phyloP scores from a whole-genome alignment of 1,139 yeast species.

The Suhomyces bribrorum region DNA sequence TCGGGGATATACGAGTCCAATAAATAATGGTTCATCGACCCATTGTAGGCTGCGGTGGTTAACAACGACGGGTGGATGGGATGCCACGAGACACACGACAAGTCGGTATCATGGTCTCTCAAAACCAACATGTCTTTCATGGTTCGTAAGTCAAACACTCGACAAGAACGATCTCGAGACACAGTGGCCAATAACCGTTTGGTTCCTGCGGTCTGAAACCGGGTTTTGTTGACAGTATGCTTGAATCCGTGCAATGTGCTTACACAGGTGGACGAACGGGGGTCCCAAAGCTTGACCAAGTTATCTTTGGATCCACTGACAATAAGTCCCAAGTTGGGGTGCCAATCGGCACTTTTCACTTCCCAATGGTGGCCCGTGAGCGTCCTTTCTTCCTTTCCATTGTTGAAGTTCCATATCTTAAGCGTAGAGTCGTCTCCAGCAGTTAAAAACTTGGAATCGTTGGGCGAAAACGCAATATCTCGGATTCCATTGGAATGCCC shows the following conservation, averaged over 20 bases:
- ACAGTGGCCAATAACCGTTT: slow-evolving; percentile 78
- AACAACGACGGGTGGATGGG: slow-evolving; percentile 81
- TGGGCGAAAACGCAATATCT: slow-evolving; percentile 86
- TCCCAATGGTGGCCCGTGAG: slow-evolving; percentile 98
- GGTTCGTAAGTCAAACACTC: slow-evolving; percentile 82
- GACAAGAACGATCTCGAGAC: slow-evolving; percentile 83
- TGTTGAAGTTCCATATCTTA: slow-evolving; percentile 93
- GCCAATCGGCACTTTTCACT: slow-evolving; percentile 97
- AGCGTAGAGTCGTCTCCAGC: slow-evolving; percentile 89
- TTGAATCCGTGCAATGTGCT: slow-evolving; percentile 89
- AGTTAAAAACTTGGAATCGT: slow-evolving; percentile 86
- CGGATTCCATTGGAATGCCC: slow-evolving; percentile 84
- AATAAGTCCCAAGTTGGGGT: slow-evolving; percentile 77
- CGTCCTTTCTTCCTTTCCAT: slow-evolving; percentile 79
- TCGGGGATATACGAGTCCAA: slow-evolving; percentile 54
- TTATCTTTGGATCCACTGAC: slow-evolving; percentile 94
- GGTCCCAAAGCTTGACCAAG: slow-evolving; percentile 93
- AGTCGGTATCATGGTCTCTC: slow-evolving; percentile 81
- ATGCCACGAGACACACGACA: slow-evolving; percentile 88
- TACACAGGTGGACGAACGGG: slow-evolving; percentile 71
- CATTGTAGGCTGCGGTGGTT: slow-evolving; percentile 88
- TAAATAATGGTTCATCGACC: slow-evolving; percentile 77
- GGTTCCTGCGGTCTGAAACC: slow-evolving; percentile 74
- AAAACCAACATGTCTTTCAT: slow-evolving; percentile 76
- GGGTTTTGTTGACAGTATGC: slow-evolving; percentile 83